Percentiles rank a stretch among this genome's conserved stretches.
Conservation (phyloP, 2,329 filamentous ascomycete species). For the Pseudogymnoascus sp. region DNA sequence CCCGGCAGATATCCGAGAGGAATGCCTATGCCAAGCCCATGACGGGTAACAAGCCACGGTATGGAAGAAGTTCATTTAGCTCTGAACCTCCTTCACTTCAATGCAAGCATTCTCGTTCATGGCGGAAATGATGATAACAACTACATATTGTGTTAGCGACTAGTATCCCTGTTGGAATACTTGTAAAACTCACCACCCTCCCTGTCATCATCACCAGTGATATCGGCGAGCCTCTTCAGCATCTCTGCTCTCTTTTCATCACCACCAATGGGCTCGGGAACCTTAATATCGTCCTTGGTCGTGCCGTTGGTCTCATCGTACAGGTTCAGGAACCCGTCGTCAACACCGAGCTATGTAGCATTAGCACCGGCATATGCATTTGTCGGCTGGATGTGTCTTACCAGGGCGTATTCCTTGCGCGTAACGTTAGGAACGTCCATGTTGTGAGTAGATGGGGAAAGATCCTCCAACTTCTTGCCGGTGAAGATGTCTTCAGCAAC, state of each 20-base stretch:
- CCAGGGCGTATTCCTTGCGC: conserved; percentile 88
- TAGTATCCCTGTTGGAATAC: conserved; percentile 13
- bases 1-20: neutral
- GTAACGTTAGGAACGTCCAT: conserved; percentile 95
- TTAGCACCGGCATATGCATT: neutral
- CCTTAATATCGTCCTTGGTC: conserved; percentile 90
- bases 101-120: conserved; percentile 94
- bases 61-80: neutral
- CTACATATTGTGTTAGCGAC: conserved; percentile 38
- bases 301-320: conserved; percentile 74
- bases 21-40: neutral
- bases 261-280: conserved; percentile 63
- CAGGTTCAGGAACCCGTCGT: conserved; percentile 91
- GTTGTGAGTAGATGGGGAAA: conserved; percentile 95
- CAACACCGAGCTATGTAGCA: conserved; percentile 71
- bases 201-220: conserved; percentile 79
- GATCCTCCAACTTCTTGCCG: conserved; percentile 98
- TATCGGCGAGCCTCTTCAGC: conserved; percentile 75
- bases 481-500: conserved; percentile 99
- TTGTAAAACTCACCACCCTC: conserved; percentile 70
- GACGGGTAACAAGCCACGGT: neutral
- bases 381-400: conserved; percentile 45
- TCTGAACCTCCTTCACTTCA: conserved; percentile 82
- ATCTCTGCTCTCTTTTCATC: conserved; percentile 44
- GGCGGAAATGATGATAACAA: conserved; percentile 84